phyloP scores from a whole-genome alignment of 176 grass and related monocot species.

The Rhynchospora pubera region DNA sequence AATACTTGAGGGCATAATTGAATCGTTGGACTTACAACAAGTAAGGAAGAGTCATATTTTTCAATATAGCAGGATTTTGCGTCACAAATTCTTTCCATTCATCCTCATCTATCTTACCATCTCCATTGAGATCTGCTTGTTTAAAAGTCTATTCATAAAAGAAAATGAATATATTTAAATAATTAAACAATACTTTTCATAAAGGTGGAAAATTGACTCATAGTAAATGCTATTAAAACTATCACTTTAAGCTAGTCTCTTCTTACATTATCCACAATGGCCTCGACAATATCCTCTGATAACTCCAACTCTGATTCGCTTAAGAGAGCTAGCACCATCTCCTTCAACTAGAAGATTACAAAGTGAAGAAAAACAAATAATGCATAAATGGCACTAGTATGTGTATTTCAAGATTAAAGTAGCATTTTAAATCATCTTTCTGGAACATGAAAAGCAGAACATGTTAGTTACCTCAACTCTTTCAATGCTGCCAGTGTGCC shows the following conservation, averaged over 20 bases:
- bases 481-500: conserved; percentile 69
- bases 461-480: conserved; percentile 52
- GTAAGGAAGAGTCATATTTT: conserved; percentile 79
- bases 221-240: not conserved
- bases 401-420: not conserved
- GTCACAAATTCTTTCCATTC: conserved; percentile 72
- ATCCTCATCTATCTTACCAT: conserved; percentile 63
- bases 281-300: conserved; percentile 34
- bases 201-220: not conserved
- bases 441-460: not conserved
- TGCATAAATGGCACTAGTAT: not conserved
- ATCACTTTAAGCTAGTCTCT: not conserved
- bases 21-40: conserved; percentile 41
- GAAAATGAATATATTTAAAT: not conserved
- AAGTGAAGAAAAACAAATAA: not conserved
- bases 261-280: conserved; percentile 64
- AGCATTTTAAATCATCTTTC: not conserved
- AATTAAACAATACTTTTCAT: not conserved
- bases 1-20: not conserved
- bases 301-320: conserved; percentile 54
- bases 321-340: conserved; percentile 67
- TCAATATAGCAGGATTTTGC: conserved; percentile 50
- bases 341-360: conserved; percentile 37
- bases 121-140: conserved; percentile 62
- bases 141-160: conserved; percentile 50